phyloP scores from a whole-genome alignment of 2,329 filamentous ascomycete genomes.

The Lachnum nothofagi region DNA sequence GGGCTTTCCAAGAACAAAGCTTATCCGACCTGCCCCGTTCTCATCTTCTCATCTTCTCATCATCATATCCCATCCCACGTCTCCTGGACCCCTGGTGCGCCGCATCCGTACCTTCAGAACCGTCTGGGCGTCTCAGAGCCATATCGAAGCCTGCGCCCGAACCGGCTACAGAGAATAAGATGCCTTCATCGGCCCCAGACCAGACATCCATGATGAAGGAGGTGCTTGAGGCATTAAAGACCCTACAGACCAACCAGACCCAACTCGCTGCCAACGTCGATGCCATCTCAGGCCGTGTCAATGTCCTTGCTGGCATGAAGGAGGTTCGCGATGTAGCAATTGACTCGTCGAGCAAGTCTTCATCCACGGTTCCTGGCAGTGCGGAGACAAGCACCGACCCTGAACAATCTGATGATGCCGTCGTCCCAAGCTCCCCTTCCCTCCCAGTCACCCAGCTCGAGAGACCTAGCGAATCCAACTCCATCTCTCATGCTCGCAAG shows the following conservation, averaged over 20 bases:
- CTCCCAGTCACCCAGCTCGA: constrained; percentile 27
- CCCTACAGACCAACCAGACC: constrained; percentile 51
- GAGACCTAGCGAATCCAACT: constrained; percentile 7
- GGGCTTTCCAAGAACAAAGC: too few relatives aligned
- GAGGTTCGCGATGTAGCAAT: constrained; percentile 47
- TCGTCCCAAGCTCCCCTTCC: constrained; percentile 30
- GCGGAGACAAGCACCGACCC: constrained; percentile 11
- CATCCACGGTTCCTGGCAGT: constrained; percentile 11
- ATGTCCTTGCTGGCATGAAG: constrained; percentile 55
- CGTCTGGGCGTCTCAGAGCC: not conserved
- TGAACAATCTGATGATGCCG: constrained; percentile 21
- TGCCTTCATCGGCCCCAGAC: constrained; percentile 25
- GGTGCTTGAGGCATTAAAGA: constrained; percentile 50
- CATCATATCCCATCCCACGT: not conserved
- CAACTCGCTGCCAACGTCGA: constrained; percentile 53
- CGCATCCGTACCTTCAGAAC: not conserved
- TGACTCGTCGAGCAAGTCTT: constrained; percentile 1
- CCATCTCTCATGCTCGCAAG: constrained; percentile 21
- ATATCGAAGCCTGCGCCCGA: not conserved
- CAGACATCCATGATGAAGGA: constrained; percentile 42
- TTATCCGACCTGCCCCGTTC: not conserved
- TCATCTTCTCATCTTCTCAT: not conserved
- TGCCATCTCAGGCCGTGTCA: constrained; percentile 56
- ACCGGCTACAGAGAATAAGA: constrained; percentile 7
- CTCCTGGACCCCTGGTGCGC: not conserved